Evolutionary conservation across 2,329 filamentous ascomycete species (phyloP), one percentile per base, ranked within the genome.

Genomic region (Phialemonium atrogriseum): DNA sequence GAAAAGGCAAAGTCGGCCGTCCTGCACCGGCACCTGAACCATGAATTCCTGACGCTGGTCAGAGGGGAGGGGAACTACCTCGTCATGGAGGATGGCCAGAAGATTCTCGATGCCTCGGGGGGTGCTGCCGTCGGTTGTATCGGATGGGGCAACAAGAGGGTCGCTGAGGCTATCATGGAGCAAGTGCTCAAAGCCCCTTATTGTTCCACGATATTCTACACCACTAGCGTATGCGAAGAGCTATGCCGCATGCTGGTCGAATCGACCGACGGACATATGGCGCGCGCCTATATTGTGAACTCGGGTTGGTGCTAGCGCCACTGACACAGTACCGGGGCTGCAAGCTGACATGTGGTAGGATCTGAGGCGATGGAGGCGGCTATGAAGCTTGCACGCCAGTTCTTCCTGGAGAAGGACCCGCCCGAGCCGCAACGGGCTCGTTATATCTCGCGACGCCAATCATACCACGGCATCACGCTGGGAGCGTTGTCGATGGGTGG

Each of bases 401-500:
- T 75, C 45, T 77, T 70, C 40, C 58, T 77, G 8, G 75, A 80
- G 43, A 62, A 72, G 22, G 40, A 54, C 66, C 54, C 58, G 0
- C 56, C 71, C 1, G 66, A 84, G 41, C 62, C 67, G 2, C 52
- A 64, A 23, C 66, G 81, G n/a, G 64, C 56, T 1, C 62, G 67
- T 9, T 84, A 85, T 52, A 84, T 88, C 44, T 68, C 77, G 4
- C 68, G 82, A 10, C 55, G 69, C 21, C 66, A 75, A 24, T 83
- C 78, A 5, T 88, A 84, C 44, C 83, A 88, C 41, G 83, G 82
- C 7, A 77, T 67, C 4, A 87, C 81, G 0, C 55, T 87, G 0
- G 81, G 80, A 0, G 66, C 80, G 2, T 62, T 87, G 33, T 69
- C 71, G 0, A 60, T 80, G 11, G 69, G 80, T 8, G 79, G 79